Evolutionary conservation across 805 yeast genomes (phyloP).

Genomic region (Starmerella riodocensis): DNA sequence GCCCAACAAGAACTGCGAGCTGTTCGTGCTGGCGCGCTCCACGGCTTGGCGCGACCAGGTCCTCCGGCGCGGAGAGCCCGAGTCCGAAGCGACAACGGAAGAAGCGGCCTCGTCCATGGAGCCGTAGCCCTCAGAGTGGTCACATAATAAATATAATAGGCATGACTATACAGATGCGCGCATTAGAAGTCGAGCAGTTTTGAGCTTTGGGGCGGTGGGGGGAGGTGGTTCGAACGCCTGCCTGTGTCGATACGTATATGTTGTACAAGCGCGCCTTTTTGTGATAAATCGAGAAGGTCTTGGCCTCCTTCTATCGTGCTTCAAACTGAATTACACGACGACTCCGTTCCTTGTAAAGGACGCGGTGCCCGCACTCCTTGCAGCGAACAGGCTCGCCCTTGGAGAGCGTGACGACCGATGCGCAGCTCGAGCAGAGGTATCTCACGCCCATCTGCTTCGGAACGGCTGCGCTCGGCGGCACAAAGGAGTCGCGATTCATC

Average conservation of each 20-base stretch:
- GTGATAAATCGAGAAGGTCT: too few species aligned
- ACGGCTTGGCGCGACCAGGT: conserved; percentile 14
- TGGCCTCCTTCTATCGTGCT: conserved; percentile 42
- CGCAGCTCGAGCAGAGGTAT: conserved; percentile 94
- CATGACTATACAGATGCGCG: too few species aligned
- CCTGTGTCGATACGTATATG: too few species aligned
- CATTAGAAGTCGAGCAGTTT: too few species aligned
- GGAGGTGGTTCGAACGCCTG: too few species aligned
- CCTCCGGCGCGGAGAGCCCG: conserved; percentile 15
- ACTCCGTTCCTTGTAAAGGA: conserved; percentile 90
- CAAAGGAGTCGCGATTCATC: conserved; percentile 27
- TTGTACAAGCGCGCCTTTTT: too few species aligned
- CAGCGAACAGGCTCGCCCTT: conserved; percentile 96
- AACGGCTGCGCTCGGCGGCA: conserved; percentile 44
- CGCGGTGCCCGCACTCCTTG: conserved; percentile 97
- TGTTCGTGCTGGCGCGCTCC: conserved; percentile 12
- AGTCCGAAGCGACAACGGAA: neutral
- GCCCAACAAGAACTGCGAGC: conserved; percentile 4
- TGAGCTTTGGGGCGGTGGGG: too few species aligned
- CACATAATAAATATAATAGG: too few species aligned
- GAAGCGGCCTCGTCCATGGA: too few species aligned
- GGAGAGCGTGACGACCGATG: conserved; percentile 70
- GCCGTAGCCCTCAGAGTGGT: too few species aligned
- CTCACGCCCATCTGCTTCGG: conserved; percentile 72
- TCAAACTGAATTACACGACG: conserved; percentile 86